Base-by-base conservation (phyloP, 2,329 filamentous ascomycete genomes). In the Fusarium dimerum region DNA sequence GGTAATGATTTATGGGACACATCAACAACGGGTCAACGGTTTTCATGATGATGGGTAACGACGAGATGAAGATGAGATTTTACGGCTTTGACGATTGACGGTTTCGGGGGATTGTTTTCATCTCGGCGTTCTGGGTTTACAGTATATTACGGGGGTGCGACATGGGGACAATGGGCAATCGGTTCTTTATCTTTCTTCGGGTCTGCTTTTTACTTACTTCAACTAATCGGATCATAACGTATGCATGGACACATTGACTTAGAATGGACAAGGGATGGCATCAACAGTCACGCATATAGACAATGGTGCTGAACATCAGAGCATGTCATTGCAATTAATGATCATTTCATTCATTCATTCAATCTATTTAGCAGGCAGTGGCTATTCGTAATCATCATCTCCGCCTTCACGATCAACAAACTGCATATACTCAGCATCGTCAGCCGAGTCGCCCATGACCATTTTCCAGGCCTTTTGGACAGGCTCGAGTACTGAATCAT, bases 341-440 rank as follows among this genome's bases (percentile, higher is more conserved):
- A 26, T 26, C 20, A 26, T 26, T 26, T 26, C 32, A 36, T 36
- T 36, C 30, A 7, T 32, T 51, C 40, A 39, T 56, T 43, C 48
- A 46, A 39, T 32, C 7, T 41, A 18, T 17, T 34, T 15, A 2
- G 42, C 18, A 36, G 32, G 13, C 20, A 13, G 57, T 50, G 47
- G 59, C 47, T 61, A 66, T 47, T 82, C 75, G 56, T 80, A 81
- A 45, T 76, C 69, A 49, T 83, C 79, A 38, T 84, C 81, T 53
- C 73, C 75, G 13, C 78, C 80, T 66, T 92, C 86, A 20, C 90
- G 81, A 54, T 94, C 89, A 45, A 87, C 82, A 68, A 96, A 96
- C 17, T 81, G 76, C 82, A 97, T 86, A 64, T 94, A 97, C 42
- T 81, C 71, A 10, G 58, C 61, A 6, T 65, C 69, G 16, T 75